Evolutionary conservation across 345 rosid species (phyloP).

Genomic region (Viola odorata): DNA sequence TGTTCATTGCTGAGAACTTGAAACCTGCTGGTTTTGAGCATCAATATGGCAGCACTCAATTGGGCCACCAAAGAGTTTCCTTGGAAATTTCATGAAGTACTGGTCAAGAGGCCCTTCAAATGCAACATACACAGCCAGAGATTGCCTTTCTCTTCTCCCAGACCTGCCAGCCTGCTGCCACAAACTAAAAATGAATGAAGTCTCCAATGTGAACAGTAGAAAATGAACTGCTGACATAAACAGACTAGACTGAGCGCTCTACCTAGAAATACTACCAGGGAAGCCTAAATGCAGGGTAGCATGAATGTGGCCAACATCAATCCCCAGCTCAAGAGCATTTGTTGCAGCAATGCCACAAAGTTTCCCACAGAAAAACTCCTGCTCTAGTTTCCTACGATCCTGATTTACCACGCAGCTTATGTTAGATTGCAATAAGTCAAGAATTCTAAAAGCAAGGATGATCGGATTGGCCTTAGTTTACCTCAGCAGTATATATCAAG

Average conservation of each 20-base stretch:
- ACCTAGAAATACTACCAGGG: conserved; percentile 97
- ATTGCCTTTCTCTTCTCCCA: conserved; percentile 80
- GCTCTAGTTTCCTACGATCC: conserved; percentile 87
- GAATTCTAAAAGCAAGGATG: background rate
- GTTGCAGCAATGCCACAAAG: conserved; percentile 92
- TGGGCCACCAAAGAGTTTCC: conserved; percentile 72
- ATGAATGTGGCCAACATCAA: conserved; percentile 94
- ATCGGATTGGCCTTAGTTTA: conserved; percentile 15
- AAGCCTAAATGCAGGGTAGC: conserved; percentile 94
- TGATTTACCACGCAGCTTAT: conserved; percentile 24
- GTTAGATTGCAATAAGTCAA: conserved; percentile 7
- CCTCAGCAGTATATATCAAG: conserved; percentile 71
- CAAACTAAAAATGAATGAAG: conserved; percentile 44
- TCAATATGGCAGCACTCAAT: conserved; percentile 86
- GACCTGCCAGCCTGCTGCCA: conserved; percentile 99
- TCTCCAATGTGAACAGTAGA: conserved; percentile 14
- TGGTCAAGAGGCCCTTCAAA: conserved; percentile 85
- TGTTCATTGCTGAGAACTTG: conserved; percentile 10
- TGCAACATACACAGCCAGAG: conserved; percentile 87
- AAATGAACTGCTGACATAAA: conserved; percentile 4
- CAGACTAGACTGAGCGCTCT: conserved; percentile 18
- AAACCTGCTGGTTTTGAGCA: conserved; percentile 77
- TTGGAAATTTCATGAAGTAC: conserved; percentile 79
- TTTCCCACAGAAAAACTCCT: conserved; percentile 73
- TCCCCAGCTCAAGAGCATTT: conserved; percentile 94